Conservation (phyloP, 179 eudicot species). For the Drosera spatulata region DNA sequence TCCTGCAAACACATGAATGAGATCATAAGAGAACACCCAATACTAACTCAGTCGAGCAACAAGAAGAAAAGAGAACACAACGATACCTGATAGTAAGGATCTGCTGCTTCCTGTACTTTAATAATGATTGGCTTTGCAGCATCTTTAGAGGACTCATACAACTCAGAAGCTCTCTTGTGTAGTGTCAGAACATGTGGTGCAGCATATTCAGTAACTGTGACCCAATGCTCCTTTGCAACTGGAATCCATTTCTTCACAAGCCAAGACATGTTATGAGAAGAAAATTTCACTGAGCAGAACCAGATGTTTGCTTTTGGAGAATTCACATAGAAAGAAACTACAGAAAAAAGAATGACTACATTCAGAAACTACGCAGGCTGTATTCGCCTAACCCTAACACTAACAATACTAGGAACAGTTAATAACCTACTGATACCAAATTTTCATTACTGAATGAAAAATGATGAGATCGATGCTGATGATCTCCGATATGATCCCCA, state of each 20-base stretch:
- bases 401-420: too few species aligned
- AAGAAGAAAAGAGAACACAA: constrained; percentile 1
- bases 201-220: constrained; percentile 31
- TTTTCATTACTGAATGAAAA: too few species aligned
- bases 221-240: constrained; percentile 63
- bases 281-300: background rate
- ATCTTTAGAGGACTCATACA: constrained; percentile 49
- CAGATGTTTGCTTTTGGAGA: background rate
- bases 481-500: too few species aligned
- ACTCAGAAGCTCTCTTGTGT: constrained; percentile 37
- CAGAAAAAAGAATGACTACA: background rate
- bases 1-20: constrained; percentile 32
- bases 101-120: constrained; percentile 52
- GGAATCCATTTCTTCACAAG: constrained; percentile 61
- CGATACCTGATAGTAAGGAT: constrained; percentile 74
- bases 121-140: constrained; percentile 55
- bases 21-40: background rate
- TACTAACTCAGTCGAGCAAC: background rate
- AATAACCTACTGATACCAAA: too few species aligned
- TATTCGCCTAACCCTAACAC: too few species aligned
- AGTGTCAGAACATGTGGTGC: constrained; percentile 56
- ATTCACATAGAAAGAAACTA: background rate
- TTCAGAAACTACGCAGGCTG: too few species aligned
- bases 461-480: too few species aligned
- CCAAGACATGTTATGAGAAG: constrained; percentile 11